Evolutionary conservation across 2,329 filamentous ascomycete species (phyloP).

Genomic region (Cordyceps sp.): DNA sequence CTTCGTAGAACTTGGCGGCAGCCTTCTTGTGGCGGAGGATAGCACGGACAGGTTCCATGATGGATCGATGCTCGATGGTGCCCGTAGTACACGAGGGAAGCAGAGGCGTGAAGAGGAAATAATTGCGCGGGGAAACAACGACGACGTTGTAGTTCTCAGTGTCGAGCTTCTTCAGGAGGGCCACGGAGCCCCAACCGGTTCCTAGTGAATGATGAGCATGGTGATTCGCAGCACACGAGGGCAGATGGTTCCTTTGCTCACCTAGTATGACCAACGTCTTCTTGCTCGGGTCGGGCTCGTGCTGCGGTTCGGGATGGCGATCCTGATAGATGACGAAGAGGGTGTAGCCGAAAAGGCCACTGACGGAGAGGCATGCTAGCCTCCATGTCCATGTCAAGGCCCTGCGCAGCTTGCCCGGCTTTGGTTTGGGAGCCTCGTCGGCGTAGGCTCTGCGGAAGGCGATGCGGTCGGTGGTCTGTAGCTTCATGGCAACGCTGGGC

Average conservation of each 20-base stretch:
- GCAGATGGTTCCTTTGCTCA: conserved; percentile 30
- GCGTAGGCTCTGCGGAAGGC: conserved; percentile 31
- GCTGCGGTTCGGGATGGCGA: conserved; percentile 67
- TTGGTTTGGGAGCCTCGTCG: conserved; percentile 31
- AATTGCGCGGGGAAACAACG: conserved; percentile 95
- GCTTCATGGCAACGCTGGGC: conserved; percentile 17
- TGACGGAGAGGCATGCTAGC: conserved; percentile 56
- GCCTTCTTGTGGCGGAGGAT: conserved; percentile 92
- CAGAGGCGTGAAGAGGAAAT: conserved; percentile 97
- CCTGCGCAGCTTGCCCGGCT: conserved; percentile 43
- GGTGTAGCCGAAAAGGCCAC: conserved; percentile 54
- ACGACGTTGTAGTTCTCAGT: conserved; percentile 98
- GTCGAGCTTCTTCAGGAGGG: conserved; percentile 94
- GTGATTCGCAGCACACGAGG: conserved; percentile 4
- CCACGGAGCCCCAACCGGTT: conserved; percentile 90
- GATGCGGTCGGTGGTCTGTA: conserved; percentile 18
- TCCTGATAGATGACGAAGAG: conserved; percentile 71
- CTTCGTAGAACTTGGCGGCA: conserved; percentile 92
- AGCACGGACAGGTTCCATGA: conserved; percentile 97
- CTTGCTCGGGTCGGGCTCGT: conserved; percentile 67
- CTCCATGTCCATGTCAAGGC: conserved; percentile 72
- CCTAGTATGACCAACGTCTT: conserved; percentile 94
- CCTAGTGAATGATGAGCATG: conserved; percentile 32
- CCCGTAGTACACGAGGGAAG: conserved; percentile 95
- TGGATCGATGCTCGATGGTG: conserved; percentile 95